phyloP scores from a whole-genome alignment of 768 basidiomycete genomes.

The Boletus rubropictus region DNA sequence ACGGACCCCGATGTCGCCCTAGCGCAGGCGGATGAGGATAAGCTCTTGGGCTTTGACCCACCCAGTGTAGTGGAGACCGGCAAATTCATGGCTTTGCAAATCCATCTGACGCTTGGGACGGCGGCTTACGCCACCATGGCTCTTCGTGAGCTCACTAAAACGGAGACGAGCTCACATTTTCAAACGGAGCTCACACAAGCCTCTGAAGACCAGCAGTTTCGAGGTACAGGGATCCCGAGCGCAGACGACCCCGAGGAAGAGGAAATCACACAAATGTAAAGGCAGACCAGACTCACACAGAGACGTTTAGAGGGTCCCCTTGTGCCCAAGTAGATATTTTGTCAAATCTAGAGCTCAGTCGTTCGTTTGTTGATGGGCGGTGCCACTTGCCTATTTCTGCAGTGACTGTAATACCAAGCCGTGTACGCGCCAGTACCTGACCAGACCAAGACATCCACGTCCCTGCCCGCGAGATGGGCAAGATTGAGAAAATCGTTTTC shows the following conservation, averaged over 20 bases:
- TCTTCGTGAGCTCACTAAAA: constrained; percentile 88
- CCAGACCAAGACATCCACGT: neutral
- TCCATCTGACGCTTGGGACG: constrained; percentile 79
- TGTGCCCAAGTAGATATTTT: neutral
- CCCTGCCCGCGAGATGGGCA: constrained; percentile 40
- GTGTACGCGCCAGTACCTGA: neutral
- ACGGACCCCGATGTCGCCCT: constrained; percentile 91
- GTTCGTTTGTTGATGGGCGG: too few relatives aligned
- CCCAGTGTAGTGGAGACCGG: constrained; percentile 66
- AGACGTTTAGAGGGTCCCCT: neutral
- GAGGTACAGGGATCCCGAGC: constrained; percentile 38
- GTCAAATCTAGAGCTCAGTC: neutral
- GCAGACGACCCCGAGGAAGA: constrained; percentile 22
- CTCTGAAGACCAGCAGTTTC: constrained; percentile 80
- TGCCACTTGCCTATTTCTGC: too few relatives aligned
- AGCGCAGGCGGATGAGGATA: constrained; percentile 94
- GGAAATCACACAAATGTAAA: constrained; percentile 3
- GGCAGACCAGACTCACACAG: neutral
- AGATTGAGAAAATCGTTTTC: constrained; percentile 80
- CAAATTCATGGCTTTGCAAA: constrained; percentile 82
- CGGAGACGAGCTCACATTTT: constrained; percentile 88
- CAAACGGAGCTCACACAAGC: constrained; percentile 73
- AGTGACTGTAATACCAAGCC: too few relatives aligned
- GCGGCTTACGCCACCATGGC: constrained; percentile 99
- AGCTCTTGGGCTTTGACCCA: constrained; percentile 72